phyloP scores from a whole-genome alignment of 2,329 filamentous ascomycete species.

The Epichloe gansuensis region DNA sequence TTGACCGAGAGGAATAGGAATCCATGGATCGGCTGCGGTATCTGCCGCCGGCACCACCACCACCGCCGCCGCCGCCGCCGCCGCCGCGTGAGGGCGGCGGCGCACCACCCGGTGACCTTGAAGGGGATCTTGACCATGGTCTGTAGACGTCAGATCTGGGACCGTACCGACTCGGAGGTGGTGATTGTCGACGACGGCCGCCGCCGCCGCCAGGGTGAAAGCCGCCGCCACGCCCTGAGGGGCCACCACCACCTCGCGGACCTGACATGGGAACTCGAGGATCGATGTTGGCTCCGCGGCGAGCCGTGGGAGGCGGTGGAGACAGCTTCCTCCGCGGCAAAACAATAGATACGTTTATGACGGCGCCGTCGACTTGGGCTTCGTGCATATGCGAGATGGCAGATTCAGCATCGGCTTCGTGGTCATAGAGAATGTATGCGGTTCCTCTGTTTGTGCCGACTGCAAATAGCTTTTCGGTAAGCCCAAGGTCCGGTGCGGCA shows the following conservation, averaged over 20 bases:
- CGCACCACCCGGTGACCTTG: conserved; percentile 28
- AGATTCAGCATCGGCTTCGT: conserved; percentile 66
- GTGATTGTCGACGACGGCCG: conserved; percentile 25
- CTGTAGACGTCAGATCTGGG: conserved; percentile 45
- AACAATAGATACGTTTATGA: conserved; percentile 79
- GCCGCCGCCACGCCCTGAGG: conserved; percentile 13
- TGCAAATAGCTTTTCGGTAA: conserved; percentile 20
- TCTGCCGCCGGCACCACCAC: conserved; percentile 20
- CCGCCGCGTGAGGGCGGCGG: conserved; percentile 20
- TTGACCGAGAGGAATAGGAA: conserved; percentile 35
- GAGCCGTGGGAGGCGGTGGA: conserved; percentile 59
- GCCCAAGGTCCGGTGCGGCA: background rate
- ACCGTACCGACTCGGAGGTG: conserved; percentile 24
- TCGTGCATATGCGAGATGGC: conserved; percentile 98
- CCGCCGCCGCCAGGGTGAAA: conserved; percentile 18
- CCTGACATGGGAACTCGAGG: conserved; percentile 26
- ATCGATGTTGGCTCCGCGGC: conserved; percentile 47
- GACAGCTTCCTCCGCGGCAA: conserved; percentile 74
- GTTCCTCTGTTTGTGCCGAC: conserved; percentile 85
- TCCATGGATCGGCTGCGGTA: conserved; percentile 32
- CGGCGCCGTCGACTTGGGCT: conserved; percentile 75
- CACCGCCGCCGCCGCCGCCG: conserved; percentile 10
- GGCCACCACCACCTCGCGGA: conserved; percentile 21
- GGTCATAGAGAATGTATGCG: conserved; percentile 77
- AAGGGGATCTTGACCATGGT: conserved; percentile 40